phyloP scores from a whole-genome alignment of 345 rosid species.

The Garcia nutans region DNA sequence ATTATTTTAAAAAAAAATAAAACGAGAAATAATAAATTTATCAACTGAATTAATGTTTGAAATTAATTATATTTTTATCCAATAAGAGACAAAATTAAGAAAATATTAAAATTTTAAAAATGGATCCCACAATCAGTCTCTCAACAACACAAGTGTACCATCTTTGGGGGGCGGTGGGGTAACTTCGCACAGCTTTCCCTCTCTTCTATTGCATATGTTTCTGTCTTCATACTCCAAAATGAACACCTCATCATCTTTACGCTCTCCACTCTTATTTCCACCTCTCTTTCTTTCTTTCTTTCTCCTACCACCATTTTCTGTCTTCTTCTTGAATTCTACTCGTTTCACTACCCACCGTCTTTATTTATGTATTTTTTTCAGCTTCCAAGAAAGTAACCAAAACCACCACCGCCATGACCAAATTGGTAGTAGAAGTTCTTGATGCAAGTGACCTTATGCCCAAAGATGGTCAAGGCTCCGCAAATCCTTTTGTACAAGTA shows the following conservation, averaged over 20 bases:
- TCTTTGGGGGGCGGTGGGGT: conserved; percentile 3
- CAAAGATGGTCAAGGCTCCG: conserved; percentile 80
- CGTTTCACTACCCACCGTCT: conserved; percentile 13
- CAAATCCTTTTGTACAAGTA: conserved; percentile 70
- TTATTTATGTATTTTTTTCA: not conserved
- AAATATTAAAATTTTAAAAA: too few species aligned
- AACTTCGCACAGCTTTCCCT: conserved; percentile 20
- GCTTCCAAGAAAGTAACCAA: not conserved
- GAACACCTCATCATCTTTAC: conserved; percentile 19
- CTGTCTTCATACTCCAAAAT: conserved; percentile 33
- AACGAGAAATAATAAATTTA: too few species aligned
- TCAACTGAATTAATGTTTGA: too few species aligned
- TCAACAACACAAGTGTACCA: conserved; percentile 14
- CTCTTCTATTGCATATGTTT: conserved; percentile 22
- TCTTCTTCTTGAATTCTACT: conserved; percentile 29
- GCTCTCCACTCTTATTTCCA: not conserved
- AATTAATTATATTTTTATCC: too few species aligned
- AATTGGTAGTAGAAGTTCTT: conserved; percentile 67
- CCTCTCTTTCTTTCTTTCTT: not conserved
- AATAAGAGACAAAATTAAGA: too few species aligned
- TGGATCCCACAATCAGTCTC: not conserved
- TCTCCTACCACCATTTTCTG: conserved; percentile 14
- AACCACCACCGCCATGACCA: conserved; percentile 44
- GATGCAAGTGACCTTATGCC: conserved; percentile 82
- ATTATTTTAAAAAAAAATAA: too few species aligned